phyloP scores from a whole-genome alignment of 2,329 filamentous ascomycete genomes.

The Apiospora rasikravindrae region DNA sequence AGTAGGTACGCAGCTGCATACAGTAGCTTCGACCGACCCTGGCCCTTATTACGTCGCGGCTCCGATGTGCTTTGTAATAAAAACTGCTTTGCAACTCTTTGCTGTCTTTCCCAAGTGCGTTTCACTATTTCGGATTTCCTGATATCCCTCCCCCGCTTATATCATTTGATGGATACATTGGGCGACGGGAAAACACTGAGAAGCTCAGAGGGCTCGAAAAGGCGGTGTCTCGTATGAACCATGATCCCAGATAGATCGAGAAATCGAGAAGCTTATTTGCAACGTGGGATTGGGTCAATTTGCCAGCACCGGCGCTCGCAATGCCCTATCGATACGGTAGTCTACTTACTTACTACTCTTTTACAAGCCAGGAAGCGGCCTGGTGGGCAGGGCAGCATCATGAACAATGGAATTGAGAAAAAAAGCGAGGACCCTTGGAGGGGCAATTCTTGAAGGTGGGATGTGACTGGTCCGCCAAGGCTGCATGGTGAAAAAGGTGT shows the following conservation, averaged over 20 bases:
- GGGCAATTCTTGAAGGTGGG: conserved; percentile 8
- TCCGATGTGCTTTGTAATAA: conserved; percentile 12
- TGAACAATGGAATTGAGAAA: conserved; percentile 10
- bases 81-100: conserved; percentile 1
- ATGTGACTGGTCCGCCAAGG: conserved; percentile 15
- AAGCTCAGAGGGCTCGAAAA: not conserved
- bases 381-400: not conserved
- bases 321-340: not conserved
- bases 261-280: conserved; percentile 4
- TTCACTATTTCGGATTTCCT: conserved; percentile 17
- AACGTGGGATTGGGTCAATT: conserved; percentile 10
- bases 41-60: conserved; percentile 15
- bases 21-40: conserved; percentile 17
- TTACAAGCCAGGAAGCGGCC: not conserved
- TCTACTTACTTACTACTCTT: not conserved
- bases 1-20: conserved; percentile 15
- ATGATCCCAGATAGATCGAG: conserved; percentile 4
- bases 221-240: conserved; percentile 2
- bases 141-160: conserved; percentile 16
- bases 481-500: conserved; percentile 11
- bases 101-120: conserved; percentile 1
- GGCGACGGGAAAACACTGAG: not conserved
- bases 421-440: conserved; percentile 16
- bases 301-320: not conserved
- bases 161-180: conserved; percentile 8